Evolutionary conservation across 2,329 filamentous ascomycete species (phyloP).

Genomic region (Dissoconium aciculare): DNA sequence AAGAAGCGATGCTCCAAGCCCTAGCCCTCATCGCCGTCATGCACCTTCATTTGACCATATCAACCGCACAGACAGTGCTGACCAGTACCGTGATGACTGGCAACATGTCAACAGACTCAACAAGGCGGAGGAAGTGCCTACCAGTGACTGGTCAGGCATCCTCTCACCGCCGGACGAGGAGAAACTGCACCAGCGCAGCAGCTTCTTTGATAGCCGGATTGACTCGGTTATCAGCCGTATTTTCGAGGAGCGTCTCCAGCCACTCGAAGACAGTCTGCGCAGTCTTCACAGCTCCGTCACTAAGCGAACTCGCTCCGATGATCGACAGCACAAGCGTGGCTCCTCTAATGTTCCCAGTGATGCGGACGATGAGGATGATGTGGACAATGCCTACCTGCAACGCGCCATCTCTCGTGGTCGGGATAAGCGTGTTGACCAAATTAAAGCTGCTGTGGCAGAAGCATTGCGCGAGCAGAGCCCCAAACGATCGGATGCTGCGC

Average conservation of each 20-base stretch:
- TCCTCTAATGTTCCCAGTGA: constrained; percentile 58
- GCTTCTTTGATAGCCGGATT: constrained; percentile 84
- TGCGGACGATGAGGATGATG: constrained; percentile 66
- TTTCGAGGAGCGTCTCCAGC: constrained; percentile 60
- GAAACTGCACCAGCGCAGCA: constrained; percentile 65
- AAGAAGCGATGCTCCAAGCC: constrained; percentile 58
- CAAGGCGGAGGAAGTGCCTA: constrained; percentile 47
- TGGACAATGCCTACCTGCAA: constrained; percentile 47
- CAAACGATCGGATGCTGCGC: constrained; percentile 12
- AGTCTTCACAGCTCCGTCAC: constrained; percentile 44
- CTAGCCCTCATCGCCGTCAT: constrained; percentile 38
- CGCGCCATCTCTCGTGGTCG: constrained; percentile 63
- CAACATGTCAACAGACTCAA: constrained; percentile 45
- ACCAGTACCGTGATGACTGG: constrained; percentile 26
- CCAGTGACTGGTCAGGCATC: constrained; percentile 84
- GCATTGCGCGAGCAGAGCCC: constrained; percentile 38
- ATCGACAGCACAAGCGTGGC: constrained; percentile 24
- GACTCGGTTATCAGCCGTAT: constrained; percentile 70
- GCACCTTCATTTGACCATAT: constrained; percentile 6
- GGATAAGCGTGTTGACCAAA: constrained; percentile 70
- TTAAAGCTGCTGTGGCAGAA: constrained; percentile 44
- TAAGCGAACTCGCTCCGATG: constrained; percentile 49
- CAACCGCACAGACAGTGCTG: constrained; percentile 27
- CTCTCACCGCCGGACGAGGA: constrained; percentile 70
- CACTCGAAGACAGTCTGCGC: constrained; percentile 64